Conservation (phyloP, 2,329 filamentous ascomycete genomes). For the Apiospora arundinis region DNA sequence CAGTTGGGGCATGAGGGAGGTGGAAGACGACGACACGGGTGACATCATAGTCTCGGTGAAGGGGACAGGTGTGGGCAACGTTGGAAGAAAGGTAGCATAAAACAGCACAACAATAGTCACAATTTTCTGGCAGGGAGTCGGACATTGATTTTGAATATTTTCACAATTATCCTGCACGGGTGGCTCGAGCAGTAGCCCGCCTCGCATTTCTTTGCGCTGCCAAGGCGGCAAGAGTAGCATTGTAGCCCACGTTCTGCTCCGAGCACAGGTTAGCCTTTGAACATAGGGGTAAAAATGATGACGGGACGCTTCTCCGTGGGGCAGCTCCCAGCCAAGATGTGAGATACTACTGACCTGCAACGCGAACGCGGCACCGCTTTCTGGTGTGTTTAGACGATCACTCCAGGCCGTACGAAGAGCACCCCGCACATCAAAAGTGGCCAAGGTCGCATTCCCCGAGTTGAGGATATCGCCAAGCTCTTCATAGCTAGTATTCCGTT, state of each 20-base stretch:
- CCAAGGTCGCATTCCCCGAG: slow-evolving; percentile 61
- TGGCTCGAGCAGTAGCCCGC: slow-evolving; percentile 37
- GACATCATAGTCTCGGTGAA: slow-evolving; percentile 91
- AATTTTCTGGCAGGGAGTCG: slow-evolving; percentile 31
- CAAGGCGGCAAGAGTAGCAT: slow-evolving; percentile 58
- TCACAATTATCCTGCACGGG: slow-evolving; percentile 25
- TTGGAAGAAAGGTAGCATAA: slow-evolving; percentile 84
- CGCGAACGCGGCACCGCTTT: slow-evolving; percentile 56
- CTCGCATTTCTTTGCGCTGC: slow-evolving; percentile 51
- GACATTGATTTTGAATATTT: slow-evolving; percentile 15
- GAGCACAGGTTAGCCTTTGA: neutral
- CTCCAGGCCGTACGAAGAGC: slow-evolving; percentile 55
- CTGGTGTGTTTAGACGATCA: slow-evolving; percentile 44
- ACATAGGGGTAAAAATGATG: neutral
- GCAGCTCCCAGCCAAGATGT: neutral
- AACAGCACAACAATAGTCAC: slow-evolving; percentile 32
- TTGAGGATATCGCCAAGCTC: slow-evolving; percentile 51
- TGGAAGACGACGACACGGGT: slow-evolving; percentile 66
- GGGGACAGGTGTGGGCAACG: slow-evolving; percentile 90
- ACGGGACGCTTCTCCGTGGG: neutral
- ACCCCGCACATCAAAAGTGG: slow-evolving; percentile 59
- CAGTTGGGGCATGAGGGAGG: slow-evolving; percentile 87
- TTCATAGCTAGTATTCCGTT: slow-evolving; percentile 34
- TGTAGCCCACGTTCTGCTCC: slow-evolving; percentile 58
- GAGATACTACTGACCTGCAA: slow-evolving; percentile 34